Conservation (phyloP, 306 rosid species). For the Fagus crenata region DNA sequence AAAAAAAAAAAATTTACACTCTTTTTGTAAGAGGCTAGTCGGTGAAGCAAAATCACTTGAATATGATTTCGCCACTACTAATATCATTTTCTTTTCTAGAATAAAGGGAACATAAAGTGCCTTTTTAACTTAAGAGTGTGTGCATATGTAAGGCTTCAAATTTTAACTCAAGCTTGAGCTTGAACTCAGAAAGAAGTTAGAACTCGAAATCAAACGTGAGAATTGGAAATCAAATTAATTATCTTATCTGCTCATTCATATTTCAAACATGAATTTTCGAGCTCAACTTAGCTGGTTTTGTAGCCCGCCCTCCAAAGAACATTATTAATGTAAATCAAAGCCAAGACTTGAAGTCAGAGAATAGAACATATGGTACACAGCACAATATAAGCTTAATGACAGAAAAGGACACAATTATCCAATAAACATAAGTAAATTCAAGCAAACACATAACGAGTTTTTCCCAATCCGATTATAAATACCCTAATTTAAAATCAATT, state of each 20-base stretch:
- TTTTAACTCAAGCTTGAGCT: neutral
- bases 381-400: neutral
- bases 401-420: conserved; percentile 15
- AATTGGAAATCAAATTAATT: too few relatives aligned
- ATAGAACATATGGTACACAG: neutral
- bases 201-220: neutral
- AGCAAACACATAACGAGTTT: conserved; percentile 29
- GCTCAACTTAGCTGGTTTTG: neutral
- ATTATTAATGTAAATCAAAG: neutral
- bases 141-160: neutral
- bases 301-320: neutral
- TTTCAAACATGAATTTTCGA: neutral
- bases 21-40: too few relatives aligned
- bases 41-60: too few relatives aligned
- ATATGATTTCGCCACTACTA: neutral
- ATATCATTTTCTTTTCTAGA: neutral
- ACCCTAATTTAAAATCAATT: conserved; percentile 30
- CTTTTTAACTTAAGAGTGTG: neutral
- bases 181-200: neutral
- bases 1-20: too few relatives aligned
- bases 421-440: conserved; percentile 30
- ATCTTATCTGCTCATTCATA: neutral
- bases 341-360: neutral
- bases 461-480: conserved; percentile 27
- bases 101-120: neutral